These are phyloP conservation scores for Dictyostelium capitatum DNA, from an alignment of 78 protist species.

Conservation along the genomic window DNA sequence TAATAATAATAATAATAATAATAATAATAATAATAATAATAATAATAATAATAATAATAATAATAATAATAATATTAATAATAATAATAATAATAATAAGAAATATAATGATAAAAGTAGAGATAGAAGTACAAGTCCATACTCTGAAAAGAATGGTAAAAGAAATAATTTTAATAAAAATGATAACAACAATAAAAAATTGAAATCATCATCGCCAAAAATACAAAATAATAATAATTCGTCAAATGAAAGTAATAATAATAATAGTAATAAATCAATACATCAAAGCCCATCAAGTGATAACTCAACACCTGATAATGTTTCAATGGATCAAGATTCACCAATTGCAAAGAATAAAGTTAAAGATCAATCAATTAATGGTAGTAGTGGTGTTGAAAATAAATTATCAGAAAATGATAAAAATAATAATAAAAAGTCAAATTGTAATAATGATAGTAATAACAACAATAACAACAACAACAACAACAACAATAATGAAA, in stretches of 20 bases:
- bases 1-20: not conserved
- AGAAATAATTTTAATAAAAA: not conserved
- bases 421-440: not conserved
- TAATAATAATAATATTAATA: not conserved
- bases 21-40: not conserved
- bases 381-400: not conserved
- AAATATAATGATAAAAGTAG: not conserved
- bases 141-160: not conserved
- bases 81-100: not conserved
- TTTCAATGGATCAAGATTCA: not conserved
- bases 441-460: not conserved
- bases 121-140: not conserved
- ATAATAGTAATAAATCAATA: not conserved
- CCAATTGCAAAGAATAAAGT: not conserved
- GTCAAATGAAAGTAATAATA: not conserved
- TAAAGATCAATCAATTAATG: no score
- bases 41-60: not conserved
- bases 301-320: not conserved
- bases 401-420: not conserved
- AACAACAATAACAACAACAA: not conserved
- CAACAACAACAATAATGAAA: not conserved
- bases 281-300: slow-evolving; percentile 3
- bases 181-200: not conserved
- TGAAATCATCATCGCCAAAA: not conserved
- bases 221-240: not conserved